Percentiles rank a stretch among this genome's conserved stretches.
These are phyloP conservation scores for Colletotrichum scovillei DNA, from an alignment of 2,329 filamentous ascomycete species.

Conservation along the genomic window DNA sequence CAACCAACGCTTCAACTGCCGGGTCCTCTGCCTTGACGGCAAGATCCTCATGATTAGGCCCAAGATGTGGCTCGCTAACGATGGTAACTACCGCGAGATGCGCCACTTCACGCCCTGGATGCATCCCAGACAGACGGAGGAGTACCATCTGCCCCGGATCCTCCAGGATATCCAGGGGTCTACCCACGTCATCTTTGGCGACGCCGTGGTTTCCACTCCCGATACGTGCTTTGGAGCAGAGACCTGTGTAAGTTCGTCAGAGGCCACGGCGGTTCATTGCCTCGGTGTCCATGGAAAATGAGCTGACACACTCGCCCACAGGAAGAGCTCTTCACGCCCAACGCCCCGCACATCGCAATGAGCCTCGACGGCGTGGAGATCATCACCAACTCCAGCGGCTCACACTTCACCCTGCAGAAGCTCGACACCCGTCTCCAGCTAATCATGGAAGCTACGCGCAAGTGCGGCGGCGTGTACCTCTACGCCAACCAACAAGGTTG, in stretches of 20 bases:
- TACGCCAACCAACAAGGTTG: slow-evolving; percentile 68
- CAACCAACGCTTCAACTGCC: slow-evolving; percentile 51
- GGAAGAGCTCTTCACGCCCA: slow-evolving; percentile 72
- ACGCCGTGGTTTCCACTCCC: slow-evolving; percentile 68
- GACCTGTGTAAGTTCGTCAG: slow-evolving; percentile 62
- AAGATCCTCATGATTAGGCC: slow-evolving; percentile 79
- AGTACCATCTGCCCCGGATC: slow-evolving; percentile 72
- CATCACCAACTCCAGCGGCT: slow-evolving; percentile 76
- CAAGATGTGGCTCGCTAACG: slow-evolving; percentile 76
- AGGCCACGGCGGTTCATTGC: not conserved
- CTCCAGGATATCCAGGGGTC: slow-evolving; percentile 63
- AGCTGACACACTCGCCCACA: not conserved
- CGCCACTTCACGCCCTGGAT: slow-evolving; percentile 74
- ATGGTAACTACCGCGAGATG: slow-evolving; percentile 72
- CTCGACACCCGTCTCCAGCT: slow-evolving; percentile 71
- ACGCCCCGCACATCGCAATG: slow-evolving; percentile 45
- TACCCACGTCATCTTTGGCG: slow-evolving; percentile 71
- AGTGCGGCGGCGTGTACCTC: slow-evolving; percentile 54
- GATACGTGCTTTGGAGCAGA: slow-evolving; percentile 69
- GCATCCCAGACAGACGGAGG: slow-evolving; percentile 67
- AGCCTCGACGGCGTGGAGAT: slow-evolving; percentile 72
- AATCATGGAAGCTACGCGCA: slow-evolving; percentile 72
- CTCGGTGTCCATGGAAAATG: not conserved
- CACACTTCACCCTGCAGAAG: slow-evolving; percentile 71
- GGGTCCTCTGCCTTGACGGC: slow-evolving; percentile 63